Conservation (phyloP, 441 rosid genomes). For the Kokia cookei region DNA sequence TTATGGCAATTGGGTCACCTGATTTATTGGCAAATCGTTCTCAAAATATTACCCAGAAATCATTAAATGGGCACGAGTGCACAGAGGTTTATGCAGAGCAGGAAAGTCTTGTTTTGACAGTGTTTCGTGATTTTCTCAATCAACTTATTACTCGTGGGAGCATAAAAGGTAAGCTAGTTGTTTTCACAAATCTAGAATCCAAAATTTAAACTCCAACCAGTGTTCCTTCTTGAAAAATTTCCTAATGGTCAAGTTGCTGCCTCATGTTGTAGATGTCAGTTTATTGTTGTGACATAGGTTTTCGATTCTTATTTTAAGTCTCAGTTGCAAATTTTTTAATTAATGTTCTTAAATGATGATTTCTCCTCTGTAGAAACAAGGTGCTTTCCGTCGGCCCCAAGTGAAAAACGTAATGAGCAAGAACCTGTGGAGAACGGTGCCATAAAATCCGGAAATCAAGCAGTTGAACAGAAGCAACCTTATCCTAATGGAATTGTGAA, state of each 20-base stretch:
- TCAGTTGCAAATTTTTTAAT: neutral
- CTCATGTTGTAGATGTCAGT: neutral
- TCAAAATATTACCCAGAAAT: conserved; percentile 15
- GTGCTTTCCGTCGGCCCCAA: conserved; percentile 15
- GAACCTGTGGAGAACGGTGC: conserved; percentile 14
- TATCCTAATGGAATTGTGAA: conserved; percentile 9
- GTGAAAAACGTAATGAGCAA: conserved; percentile 13
- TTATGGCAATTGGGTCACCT: conserved; percentile 40
- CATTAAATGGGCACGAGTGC: conserved; percentile 22
- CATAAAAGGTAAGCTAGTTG: conserved; percentile 41
- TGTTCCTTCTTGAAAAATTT: neutral
- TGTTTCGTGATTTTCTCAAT: conserved; percentile 56
- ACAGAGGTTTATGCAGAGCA: conserved; percentile 52
- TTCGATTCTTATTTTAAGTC: neutral
- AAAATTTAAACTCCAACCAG: neutral
- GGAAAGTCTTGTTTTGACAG: conserved; percentile 52
- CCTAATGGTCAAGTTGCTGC: neutral
- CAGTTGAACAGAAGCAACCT: conserved; percentile 4
- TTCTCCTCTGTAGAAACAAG: conserved; percentile 29
- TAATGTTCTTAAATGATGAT: neutral
- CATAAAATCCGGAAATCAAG: conserved; percentile 9
- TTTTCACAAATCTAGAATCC: neutral
- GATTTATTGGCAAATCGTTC: conserved; percentile 14
- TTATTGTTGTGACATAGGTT: neutral
- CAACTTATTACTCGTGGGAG: conserved; percentile 46